Conservation (phyloP, 306 rosid genomes). For the Vigna angularis region DNA sequence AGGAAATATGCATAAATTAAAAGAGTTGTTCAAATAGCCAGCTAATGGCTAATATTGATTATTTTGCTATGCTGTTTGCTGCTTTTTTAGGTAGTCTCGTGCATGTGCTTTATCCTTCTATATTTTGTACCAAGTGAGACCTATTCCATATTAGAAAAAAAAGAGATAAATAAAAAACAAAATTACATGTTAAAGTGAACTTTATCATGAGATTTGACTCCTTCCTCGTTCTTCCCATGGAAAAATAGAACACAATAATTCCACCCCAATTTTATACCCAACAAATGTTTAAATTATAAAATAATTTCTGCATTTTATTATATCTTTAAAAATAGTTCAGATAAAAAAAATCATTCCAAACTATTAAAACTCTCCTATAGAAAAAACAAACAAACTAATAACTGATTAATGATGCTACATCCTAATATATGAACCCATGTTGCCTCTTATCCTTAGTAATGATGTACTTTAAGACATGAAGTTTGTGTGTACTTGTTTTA, state of each 20-base stretch:
- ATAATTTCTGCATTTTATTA: neutral
- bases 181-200: neutral
- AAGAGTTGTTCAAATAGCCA: slow-evolving; percentile 39
- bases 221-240: neutral
- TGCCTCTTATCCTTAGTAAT: too few relatives aligned
- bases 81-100: neutral
- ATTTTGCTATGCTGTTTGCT: neutral
- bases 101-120: slow-evolving; percentile 30
- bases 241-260: neutral
- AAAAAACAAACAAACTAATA: neutral
- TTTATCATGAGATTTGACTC: neutral
- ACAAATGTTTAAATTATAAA: neutral
- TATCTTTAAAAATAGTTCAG: neutral
- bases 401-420: neutral
- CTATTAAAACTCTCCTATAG: neutral
- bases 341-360: neutral
- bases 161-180: neutral
- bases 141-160: neutral
- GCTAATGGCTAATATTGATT: slow-evolving; percentile 30
- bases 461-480: neutral
- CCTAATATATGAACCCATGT: too few relatives aligned
- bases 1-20: slow-evolving; percentile 1
- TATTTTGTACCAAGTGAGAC: neutral
- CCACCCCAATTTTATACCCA: neutral
- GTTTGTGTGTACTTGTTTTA: neutral